Evolutionary conservation across 1,139 yeast genomes (phyloP).

Genomic region (Protomyces macrosporus): DNA sequence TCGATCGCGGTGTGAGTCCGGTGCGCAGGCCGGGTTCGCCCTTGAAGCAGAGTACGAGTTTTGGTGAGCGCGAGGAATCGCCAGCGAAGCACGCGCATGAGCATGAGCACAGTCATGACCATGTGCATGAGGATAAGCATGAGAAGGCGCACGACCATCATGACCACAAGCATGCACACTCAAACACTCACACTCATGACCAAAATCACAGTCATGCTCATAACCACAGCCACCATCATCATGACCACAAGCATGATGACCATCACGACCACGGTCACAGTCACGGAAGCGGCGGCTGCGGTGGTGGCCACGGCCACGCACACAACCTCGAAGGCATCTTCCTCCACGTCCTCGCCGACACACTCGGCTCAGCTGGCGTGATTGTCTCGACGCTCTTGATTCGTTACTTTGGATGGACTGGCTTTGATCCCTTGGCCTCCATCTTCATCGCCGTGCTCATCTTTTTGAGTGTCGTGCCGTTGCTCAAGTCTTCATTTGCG

Average conservation of each 20-base stretch:
- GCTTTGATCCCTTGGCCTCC: constrained; percentile 90
- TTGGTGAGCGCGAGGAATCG: neutral
- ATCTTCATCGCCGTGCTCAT: constrained; percentile 77
- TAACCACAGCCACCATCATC: neutral
- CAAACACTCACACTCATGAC: constrained; percentile 29
- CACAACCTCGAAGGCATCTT: constrained; percentile 95
- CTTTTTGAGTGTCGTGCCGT: constrained; percentile 73
- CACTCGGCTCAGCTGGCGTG: constrained; percentile 94
- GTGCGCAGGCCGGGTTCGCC: constrained; percentile 21
- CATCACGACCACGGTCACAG: neutral
- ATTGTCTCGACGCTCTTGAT: constrained; percentile 69
- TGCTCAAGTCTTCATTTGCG: constrained; percentile 72
- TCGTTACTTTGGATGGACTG: constrained; percentile 47
- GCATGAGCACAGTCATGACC: constrained; percentile 24
- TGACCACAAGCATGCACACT: constrained; percentile 30
- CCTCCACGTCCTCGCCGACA: constrained; percentile 87
- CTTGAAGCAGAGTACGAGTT: neutral
- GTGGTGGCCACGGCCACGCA: constrained; percentile 42
- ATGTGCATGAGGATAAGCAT: constrained; percentile 6
- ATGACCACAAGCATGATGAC: neutral
- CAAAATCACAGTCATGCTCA: constrained; percentile 10
- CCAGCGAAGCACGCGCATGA: neutral
- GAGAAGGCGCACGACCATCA: constrained; percentile 33
- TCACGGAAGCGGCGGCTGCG: neutral
- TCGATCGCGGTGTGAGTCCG: constrained; percentile 9